Evolutionary conservation across 306 rosid species (phyloP).

Genomic region (Sphenostylis stenocarpa): DNA sequence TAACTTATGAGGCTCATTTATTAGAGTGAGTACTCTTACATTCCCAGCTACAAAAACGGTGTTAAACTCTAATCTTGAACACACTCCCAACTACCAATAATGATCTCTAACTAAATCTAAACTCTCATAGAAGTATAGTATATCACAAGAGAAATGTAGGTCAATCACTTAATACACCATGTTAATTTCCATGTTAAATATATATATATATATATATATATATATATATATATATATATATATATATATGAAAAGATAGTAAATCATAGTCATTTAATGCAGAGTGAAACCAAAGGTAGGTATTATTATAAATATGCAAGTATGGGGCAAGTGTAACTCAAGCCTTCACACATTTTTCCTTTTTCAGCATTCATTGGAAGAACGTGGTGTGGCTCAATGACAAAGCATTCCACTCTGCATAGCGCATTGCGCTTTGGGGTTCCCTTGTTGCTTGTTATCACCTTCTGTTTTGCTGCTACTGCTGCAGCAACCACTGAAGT

Average conservation of each 20-base stretch:
- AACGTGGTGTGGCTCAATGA: conserved; percentile 24
- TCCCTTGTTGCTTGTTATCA: conserved; percentile 25
- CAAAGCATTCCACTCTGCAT: conserved; percentile 10
- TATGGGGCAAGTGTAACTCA: conserved; percentile 12
- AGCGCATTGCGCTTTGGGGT: conserved; percentile 21
- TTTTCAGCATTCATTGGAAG: background rate
- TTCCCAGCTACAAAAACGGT: conserved; percentile 38
- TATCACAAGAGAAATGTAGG: no score
- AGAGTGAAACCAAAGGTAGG: background rate
- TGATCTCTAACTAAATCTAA: background rate
- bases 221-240: no score
- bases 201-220: no score
- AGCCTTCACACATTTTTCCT: background rate
- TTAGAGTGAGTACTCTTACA: background rate
- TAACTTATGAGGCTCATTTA: conserved; percentile 35
- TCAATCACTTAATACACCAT: background rate
- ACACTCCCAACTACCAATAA: conserved; percentile 26
- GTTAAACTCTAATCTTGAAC: conserved; percentile 15
- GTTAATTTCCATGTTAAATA: no score
- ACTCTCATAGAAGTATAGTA: background rate
- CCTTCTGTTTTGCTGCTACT: conserved; percentile 19
- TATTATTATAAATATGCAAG: conserved; percentile 39
- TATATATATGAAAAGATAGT: background rate
- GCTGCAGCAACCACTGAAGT: conserved; percentile 23
- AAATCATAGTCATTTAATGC: background rate